Conservation (phyloP, 2,329 filamentous ascomycete species). For the Colletotrichum tanaceti region DNA sequence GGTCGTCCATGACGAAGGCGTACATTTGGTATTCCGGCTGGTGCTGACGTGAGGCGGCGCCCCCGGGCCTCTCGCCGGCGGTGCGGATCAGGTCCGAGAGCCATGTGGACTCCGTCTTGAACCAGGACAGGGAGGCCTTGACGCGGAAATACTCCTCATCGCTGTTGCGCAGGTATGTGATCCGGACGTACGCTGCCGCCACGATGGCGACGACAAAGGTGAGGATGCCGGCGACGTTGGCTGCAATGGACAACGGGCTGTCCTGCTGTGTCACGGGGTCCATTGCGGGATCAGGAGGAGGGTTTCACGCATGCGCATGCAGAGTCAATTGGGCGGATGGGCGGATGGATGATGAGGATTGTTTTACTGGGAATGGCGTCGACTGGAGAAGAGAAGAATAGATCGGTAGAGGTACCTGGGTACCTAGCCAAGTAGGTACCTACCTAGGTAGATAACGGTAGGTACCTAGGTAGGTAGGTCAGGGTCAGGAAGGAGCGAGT, state of each 20-base stretch:
- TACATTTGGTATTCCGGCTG: conserved; percentile 60
- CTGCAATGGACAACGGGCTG: conserved; percentile 58
- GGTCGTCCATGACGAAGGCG: conserved; percentile 59
- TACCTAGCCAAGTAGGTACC: too few relatives aligned
- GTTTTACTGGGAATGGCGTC: neutral
- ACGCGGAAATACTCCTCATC: conserved; percentile 61
- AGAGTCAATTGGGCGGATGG: neutral
- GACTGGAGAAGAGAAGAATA: too few relatives aligned
- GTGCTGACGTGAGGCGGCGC: conserved; percentile 17
- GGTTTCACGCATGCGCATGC: neutral
- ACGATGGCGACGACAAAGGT: conserved; percentile 61
- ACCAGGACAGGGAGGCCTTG: conserved; percentile 60
- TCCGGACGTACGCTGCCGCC: conserved; percentile 56
- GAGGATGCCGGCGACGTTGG: conserved; percentile 58
- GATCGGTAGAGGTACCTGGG: too few relatives aligned
- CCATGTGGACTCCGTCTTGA: conserved; percentile 61
- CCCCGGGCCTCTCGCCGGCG: conserved; percentile 35
- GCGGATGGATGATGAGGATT: neutral
- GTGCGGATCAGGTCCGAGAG: conserved; percentile 55
- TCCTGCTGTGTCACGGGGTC: conserved; percentile 46
- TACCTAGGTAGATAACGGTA: too few relatives aligned
- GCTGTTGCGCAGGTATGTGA: conserved; percentile 59
- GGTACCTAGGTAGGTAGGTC: too few relatives aligned
- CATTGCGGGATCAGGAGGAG: conserved; percentile 8
- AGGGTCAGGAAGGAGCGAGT: too few relatives aligned